phyloP scores from a whole-genome alignment of 1,139 yeast genomes.

The Hansenula sp. region DNA sequence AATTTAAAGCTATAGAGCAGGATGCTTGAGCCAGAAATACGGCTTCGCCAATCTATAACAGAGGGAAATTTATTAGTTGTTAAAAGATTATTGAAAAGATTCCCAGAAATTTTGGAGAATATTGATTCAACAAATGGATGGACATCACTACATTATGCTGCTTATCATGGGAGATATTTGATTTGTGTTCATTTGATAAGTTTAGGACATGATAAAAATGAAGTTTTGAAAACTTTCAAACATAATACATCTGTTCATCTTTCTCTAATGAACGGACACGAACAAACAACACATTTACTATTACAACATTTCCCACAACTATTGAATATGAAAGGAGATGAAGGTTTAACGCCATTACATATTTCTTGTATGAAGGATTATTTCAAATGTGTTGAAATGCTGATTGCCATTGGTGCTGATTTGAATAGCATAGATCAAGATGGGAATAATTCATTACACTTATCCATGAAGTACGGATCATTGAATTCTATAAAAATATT shows the following conservation, averaged over 20 bases:
- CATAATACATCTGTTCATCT: conserved; percentile 74
- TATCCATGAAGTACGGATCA: conserved; percentile 76
- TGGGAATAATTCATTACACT: conserved; percentile 77
- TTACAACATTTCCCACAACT: conserved; percentile 76
- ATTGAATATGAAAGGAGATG: conserved; percentile 56
- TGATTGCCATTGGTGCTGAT: conserved; percentile 81
- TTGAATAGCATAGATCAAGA: conserved; percentile 52
- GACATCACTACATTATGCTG: conserved; percentile 87
- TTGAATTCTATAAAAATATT: conserved; percentile 60
- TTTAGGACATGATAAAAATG: conserved; percentile 46
- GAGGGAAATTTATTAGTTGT: conserved; percentile 73
- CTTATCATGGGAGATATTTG: conserved; percentile 74
- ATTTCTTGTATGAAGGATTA: conserved; percentile 66
- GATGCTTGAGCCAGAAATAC: conserved; percentile 59
- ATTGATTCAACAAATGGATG: conserved; percentile 76
- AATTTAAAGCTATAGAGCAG: background rate
- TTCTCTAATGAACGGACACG: conserved; percentile 64
- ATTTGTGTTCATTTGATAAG: conserved; percentile 62
- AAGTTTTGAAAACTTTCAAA: conserved; percentile 55
- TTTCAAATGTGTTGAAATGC: conserved; percentile 63
- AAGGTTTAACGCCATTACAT: conserved; percentile 69
- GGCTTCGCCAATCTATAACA: conserved; percentile 73
- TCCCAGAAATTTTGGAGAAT: conserved; percentile 75
- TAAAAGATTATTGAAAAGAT: conserved; percentile 63
- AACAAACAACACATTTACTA: conserved; percentile 76